phyloP scores from a whole-genome alignment of 805 yeast genomes.

The Zygosaccharomyces siamensis region DNA sequence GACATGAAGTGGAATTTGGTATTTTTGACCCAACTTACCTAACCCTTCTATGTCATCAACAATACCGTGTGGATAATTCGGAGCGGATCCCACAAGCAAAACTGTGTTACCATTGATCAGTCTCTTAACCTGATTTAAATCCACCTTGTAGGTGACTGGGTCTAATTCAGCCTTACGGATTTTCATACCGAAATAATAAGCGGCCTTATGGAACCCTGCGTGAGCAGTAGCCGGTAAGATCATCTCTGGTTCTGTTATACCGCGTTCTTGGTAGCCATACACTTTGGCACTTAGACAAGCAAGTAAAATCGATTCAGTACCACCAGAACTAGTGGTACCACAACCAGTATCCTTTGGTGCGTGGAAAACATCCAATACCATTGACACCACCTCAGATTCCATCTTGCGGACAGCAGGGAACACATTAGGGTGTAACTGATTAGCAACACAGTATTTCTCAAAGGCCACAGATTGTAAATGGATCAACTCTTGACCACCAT shows the following conservation, averaged over 20 bases:
- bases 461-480: slow-evolving; percentile 73
- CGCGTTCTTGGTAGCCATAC: slow-evolving; percentile 53
- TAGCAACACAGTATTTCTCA: slow-evolving; percentile 74
- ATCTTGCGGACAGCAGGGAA: slow-evolving; percentile 94
- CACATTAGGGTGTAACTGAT: slow-evolving; percentile 94
- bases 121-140: slow-evolving; percentile 53
- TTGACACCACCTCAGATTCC: slow-evolving; percentile 92
- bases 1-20: slow-evolving; percentile 85
- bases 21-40: slow-evolving; percentile 52
- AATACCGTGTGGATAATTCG: slow-evolving; percentile 95
- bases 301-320: slow-evolving; percentile 85
- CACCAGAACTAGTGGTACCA: slow-evolving; percentile 90
- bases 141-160: slow-evolving; percentile 61
- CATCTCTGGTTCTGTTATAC: slow-evolving; percentile 74
- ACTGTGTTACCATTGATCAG: slow-evolving; percentile 77
- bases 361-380: slow-evolving; percentile 77
- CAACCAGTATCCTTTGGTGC: slow-evolving; percentile 60
- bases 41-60: slow-evolving; percentile 80
- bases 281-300: slow-evolving; percentile 88
- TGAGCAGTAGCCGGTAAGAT: slow-evolving; percentile 87
- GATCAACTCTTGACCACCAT: slow-evolving; percentile 80
- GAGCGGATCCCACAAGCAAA: slow-evolving; percentile 86
- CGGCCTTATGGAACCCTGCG: slow-evolving; percentile 93
- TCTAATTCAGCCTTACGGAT: slow-evolving; percentile 76
- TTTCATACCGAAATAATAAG: slow-evolving; percentile 82